These are phyloP conservation scores for Myrmaecium sp. DNA, from an alignment of 2,329 filamentous ascomycete species.

Conservation along the genomic window DNA sequence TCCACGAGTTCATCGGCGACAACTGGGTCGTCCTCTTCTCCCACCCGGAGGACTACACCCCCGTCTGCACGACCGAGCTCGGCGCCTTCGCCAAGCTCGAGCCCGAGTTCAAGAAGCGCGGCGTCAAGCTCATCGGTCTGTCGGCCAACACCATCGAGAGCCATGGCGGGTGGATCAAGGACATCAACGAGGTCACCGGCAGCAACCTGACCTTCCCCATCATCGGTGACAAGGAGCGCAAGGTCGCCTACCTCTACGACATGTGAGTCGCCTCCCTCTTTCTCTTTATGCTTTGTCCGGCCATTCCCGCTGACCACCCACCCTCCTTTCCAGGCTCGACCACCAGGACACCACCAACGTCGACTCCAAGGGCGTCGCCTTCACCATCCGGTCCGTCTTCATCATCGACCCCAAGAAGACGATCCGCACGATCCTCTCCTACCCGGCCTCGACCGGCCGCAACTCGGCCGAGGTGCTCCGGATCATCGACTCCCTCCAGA, in stretches of 20 bases:
- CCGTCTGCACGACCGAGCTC: constrained; percentile 90
- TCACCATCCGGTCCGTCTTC: constrained; percentile 91
- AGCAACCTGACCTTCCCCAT: constrained; percentile 31
- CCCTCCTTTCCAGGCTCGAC: constrained; percentile 20
- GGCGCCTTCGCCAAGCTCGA: constrained; percentile 82
- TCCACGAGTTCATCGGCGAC: constrained; percentile 66
- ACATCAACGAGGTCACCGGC: constrained; percentile 36
- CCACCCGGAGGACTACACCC: constrained; percentile 77
- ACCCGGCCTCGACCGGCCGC: constrained; percentile 72
- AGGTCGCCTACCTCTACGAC: constrained; percentile 32
- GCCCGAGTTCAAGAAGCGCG: constrained; percentile 71
- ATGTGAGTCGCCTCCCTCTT: constrained; percentile 20
- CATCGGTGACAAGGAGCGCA: constrained; percentile 32
- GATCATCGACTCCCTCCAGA: constrained; percentile 41
- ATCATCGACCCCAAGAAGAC: constrained; percentile 89
- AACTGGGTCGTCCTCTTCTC: constrained; percentile 74
- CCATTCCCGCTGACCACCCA: constrained; percentile 7
- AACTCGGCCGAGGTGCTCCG: constrained; percentile 41
- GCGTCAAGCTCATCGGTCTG: constrained; percentile 81
- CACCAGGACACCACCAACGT: constrained; percentile 42
- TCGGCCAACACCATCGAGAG: constrained; percentile 68
- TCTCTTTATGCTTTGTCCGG: constrained; percentile 16
- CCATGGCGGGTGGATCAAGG: constrained; percentile 80
- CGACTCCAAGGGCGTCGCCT: constrained; percentile 49
- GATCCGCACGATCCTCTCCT: constrained; percentile 75